Evolutionary conservation across 139 green algal genomes (phyloP), one percentile per base, ranked within the genome.

Genomic region (Chlorella sp.): DNA sequence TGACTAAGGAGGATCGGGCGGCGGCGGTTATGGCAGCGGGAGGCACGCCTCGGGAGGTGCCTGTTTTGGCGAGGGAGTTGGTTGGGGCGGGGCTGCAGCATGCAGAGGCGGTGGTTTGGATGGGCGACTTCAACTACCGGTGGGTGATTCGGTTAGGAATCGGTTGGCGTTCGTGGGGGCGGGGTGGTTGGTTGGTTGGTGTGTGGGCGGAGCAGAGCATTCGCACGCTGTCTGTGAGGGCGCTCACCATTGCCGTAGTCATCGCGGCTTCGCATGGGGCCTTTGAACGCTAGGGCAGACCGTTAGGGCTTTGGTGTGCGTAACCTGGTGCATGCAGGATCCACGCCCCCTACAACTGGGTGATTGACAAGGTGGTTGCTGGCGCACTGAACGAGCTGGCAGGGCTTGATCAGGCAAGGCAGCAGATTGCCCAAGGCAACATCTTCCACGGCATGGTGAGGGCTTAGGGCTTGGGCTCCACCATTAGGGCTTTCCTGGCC

Each of bases 51-150:
- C n/a, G n/a, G n/a, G n/a, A 10, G 42, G 42, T 17, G 10, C 17
- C 42, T 55, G 42, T 55, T 10, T 20, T 64, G 55, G 55, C 55
- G 4, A 64, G 27, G 20, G 55, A 27, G 17, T 31, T 20, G 27
- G 55, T 27, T 34, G 85, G 85, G 1, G 73, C 83, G 1, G 85
- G 83, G 51, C 64, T 94, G 67, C 62, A 66, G 0, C 73, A 86
- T 33, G 80, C 83, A 1, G 87, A 93, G n/a, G 26, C 86, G 67
- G 64, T 97, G 55, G 65, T 97, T 17, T 97, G 93, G 93, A 69
- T 87, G 64, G 93, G 93, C 5, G 93, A 97, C 80, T 55, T 55
- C 42, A 55, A 55, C 42, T 55, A 55, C 42, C 42, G 42, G 42
- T 55, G 42, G 17, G 42, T n/a, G n/a, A n/a, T n/a, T n/a, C n/a